Evolutionary conservation across 2,329 filamentous ascomycete species (phyloP), one percentile per base, ranked within the genome.

Genomic region (Penicillium capsulatum): DNA sequence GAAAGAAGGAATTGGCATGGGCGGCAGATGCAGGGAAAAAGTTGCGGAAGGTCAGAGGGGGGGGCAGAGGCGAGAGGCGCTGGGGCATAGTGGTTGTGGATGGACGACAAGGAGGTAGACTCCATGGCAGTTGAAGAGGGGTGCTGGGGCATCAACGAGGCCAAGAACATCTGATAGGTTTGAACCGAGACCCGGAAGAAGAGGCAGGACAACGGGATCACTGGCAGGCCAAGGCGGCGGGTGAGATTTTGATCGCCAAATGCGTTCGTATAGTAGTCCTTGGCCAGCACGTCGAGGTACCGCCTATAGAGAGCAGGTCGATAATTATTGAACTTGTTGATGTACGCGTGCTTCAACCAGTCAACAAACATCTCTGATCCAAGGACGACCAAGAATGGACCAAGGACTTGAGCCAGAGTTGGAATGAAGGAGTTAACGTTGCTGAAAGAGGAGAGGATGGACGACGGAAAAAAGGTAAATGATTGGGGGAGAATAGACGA

Each of bases 311-410:
- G 85, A 5, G 78, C 80, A 3, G 92, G 92, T 49, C 92, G 91
- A 52, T 90, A 89, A 55, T 94, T 95, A 73, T 98, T 98, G 71
- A 98, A 98, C 61, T 98, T 98, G 61, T 83, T 90, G 61, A 98
- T 94, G 61, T 97, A 98, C 15, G 88, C 88, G 60, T 98, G 94
- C 65, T 98, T 98, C 63, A 96, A 79, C 79, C 86, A 90, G 66
- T 98, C 92, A 2, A 98, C 92, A 7, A 95, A 70, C 83, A 96
- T 96, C 67, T 98, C 92, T 47, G 89, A 95, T 1, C 90, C 91
- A 5, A 98, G 78, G 0, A 98, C 94, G 6, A 98, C 81, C 9
- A 98, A 69, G 53, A 98, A 98, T 0, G 92, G 94, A 0, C 88
- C 90, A 3, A 98, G 71, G 0, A 98, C 85, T 60, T 96, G 90